Base-by-base conservation (phyloP, 495 filamentous ascomycete genomes). In the Aspergillus egyptiacus region DNA sequence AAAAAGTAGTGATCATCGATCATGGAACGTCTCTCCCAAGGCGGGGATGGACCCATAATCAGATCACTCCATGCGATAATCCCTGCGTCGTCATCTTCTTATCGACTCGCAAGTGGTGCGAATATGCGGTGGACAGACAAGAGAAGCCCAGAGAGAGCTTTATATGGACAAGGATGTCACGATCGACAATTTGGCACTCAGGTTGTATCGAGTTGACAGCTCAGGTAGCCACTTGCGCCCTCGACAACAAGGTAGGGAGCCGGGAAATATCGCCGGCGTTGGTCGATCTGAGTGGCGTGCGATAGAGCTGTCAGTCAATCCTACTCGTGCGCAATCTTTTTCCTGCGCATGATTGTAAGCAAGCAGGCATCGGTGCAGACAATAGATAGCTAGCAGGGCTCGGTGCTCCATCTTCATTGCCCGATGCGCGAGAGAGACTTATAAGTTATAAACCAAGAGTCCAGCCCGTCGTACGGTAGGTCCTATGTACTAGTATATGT, bases 131-230 rank as follows among this genome's bases (percentile, higher is more conserved):
- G n/a, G 6, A 18, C 36, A 23, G 19, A 22, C 36, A 39, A 13
- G 20, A 27, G 32, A 27, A 22, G n/a, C 8, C 18, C 19, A 30
- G 22, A 23, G 0, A 32, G 27, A 18, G 27, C 19, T 8, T 20
- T 41, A 34, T 31, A 50, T 28, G 39, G 43, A 13, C 31, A 43
- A 23, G 38, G 48, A 43, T 43, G 48, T 30, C 20, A 41, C 33
- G 48, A 50, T 50, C 47, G 38, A 42, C 38, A 42, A 34, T 20
- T 50, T n/a, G 35, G 27, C 47, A 19, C n/a, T 40, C 28, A n/a
- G 22, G 14, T 25, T 49, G 46, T 49, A 30, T 17, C 46, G 35
- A 13, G 13, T 39, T 39, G 15, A 49, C 38, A 8, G 24, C 24
- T 25, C 38, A 50, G 6, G 48, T 17, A 8, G 22, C 28, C 6